A percentile compares a stretch with the other conserved stretches of the same genome.
Evolutionary conservation across 1,139 yeast genomes (phyloP).

Genomic region (Kurtzmaniella quercitrusa): DNA sequence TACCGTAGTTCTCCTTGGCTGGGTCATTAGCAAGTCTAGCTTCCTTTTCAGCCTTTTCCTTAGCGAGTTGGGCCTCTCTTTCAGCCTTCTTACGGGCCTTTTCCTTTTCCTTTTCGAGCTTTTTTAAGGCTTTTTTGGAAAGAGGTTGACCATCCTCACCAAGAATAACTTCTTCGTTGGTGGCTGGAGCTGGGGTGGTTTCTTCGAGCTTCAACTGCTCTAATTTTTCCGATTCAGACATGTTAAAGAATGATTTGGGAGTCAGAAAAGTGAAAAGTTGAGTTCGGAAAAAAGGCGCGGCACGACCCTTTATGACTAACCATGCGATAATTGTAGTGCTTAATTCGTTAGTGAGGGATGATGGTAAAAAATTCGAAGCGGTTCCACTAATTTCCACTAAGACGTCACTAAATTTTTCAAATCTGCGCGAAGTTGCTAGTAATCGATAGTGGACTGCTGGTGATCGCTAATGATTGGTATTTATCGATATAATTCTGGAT

Average conservation of each 20-base stretch:
- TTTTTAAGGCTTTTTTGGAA: constrained; percentile 92
- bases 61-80: constrained; percentile 83
- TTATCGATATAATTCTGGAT: too few species aligned
- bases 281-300: neutral
- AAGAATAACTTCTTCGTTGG: constrained; percentile 33
- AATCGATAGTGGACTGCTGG: too few species aligned
- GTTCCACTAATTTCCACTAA: too few species aligned
- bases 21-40: constrained; percentile 66
- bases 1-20: constrained; percentile 86
- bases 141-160: constrained; percentile 92
- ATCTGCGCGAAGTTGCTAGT: too few species aligned
- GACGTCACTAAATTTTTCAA: too few species aligned
- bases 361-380: too few species aligned
- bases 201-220: constrained; percentile 30
- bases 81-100: constrained; percentile 92
- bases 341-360: too few species aligned
- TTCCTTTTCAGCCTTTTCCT: constrained; percentile 82
- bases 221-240: constrained; percentile 35
- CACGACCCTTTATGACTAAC: neutral
- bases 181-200: constrained; percentile 13
- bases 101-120: constrained; percentile 88
- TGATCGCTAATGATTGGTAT: too few species aligned
- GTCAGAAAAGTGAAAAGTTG: neutral
- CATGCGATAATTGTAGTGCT: too few species aligned
- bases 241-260: constrained; percentile 9